phyloP scores from a whole-genome alignment of 192 early-diverging fungal genomes.

The Podila horticola region DNA sequence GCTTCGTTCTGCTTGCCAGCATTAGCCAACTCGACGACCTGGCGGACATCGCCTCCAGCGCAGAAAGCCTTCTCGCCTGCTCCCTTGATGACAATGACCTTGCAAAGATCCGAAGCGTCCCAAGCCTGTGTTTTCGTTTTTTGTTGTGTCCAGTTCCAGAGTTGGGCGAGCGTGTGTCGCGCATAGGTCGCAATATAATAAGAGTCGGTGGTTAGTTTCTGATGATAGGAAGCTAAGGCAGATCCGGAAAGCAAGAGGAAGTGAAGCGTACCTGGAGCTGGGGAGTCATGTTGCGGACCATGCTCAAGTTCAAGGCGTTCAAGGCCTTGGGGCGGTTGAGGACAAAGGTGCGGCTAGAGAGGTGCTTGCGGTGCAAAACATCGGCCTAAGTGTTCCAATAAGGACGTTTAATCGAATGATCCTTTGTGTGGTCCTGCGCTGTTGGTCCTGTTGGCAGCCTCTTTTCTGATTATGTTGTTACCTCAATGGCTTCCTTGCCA shows the following conservation, averaged over 20 bases:
- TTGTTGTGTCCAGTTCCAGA: neutral
- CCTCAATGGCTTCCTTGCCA: constrained; percentile 35
- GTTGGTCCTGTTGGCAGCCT: neutral
- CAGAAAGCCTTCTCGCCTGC: constrained; percentile 86
- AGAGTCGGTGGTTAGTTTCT: constrained; percentile 2
- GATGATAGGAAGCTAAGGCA: neutral
- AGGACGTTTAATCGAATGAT: neutral
- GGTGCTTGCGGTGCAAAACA: constrained; percentile 61
- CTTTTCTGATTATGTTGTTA: constrained; percentile 6
- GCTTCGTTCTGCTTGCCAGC: constrained; percentile 54
- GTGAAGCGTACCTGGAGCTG: constrained; percentile 72
- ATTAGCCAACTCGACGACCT: constrained; percentile 59
- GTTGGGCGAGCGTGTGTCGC: no score
- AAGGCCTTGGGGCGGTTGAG: constrained; percentile 84
- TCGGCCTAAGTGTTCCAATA: constrained; percentile 43
- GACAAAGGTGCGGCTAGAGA: constrained; percentile 70
- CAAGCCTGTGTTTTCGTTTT: constrained; percentile 68
- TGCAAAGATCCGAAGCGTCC: constrained; percentile 87
- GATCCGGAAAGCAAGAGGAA: neutral
- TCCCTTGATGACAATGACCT: constrained; percentile 87
- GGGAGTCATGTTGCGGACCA: constrained; percentile 85
- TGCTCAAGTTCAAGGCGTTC: constrained; percentile 87
- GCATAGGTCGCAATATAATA: neutral
- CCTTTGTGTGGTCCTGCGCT: no score
- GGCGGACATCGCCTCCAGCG: constrained; percentile 86